phyloP scores from a whole-genome alignment of 139 green algal species.

The Nannochloris sp. region DNA sequence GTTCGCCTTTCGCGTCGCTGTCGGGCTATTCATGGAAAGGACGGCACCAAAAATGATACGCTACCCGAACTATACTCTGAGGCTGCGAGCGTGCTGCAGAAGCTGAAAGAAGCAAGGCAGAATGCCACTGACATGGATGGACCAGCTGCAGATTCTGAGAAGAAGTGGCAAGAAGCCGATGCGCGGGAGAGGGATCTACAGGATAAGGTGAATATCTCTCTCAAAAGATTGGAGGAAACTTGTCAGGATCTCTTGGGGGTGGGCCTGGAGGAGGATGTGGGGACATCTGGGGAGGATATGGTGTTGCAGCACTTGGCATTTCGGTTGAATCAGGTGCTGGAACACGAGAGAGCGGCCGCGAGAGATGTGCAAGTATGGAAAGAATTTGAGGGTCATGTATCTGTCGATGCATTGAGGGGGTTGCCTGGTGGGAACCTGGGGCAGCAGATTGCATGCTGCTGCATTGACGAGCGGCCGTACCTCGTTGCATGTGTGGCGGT shows the following conservation, averaged over 20 bases:
- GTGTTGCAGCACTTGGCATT: not conserved
- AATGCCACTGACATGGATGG: no score
- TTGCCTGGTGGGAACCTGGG: constrained; percentile 7
- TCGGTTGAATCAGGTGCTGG: not conserved
- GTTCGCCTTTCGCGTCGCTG: no score
- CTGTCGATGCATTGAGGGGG: constrained; percentile 1
- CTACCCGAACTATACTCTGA: no score
- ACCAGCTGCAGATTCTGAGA: no score
- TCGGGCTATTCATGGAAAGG: no score
- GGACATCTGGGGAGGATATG: constrained; percentile 6
- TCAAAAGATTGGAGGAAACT: no score
- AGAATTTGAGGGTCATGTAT: not conserved
- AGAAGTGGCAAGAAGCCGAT: no score
- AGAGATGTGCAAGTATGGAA: not conserved
- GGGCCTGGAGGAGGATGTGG: not conserved
- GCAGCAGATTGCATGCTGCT: constrained; percentile 11
- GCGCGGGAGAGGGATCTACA: not conserved
- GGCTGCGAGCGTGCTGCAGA: no score
- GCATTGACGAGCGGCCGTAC: not conserved
- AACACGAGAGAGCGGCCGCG: not conserved
- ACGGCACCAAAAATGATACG: no score
- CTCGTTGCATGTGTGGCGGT: constrained; percentile 3
- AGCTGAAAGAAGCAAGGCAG: no score
- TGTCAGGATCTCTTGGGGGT: no score
- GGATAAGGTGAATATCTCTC: not conserved